Base-by-base conservation (phyloP, 139 green algal genomes). In the Closterium sp. region DNA sequence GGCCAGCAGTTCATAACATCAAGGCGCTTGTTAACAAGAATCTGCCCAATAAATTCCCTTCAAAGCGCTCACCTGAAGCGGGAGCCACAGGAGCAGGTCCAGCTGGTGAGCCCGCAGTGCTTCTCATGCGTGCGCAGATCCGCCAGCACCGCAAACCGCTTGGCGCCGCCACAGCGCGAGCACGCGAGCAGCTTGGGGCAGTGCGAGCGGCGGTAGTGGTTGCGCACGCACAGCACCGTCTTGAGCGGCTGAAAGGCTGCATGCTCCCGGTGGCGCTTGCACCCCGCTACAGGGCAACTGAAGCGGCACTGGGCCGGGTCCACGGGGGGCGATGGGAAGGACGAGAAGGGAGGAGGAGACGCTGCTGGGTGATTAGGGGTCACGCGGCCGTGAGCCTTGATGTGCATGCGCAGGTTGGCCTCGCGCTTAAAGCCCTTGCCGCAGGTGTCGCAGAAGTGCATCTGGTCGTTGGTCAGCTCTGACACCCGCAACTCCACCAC, bases 371-470 rank as follows among this genome's bases (percentile, higher is more conserved):
- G 79, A 0, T 1, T 50, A 9, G 38, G 38, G 38, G 3, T 0
- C 34, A 70, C 32, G 91, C 87, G 30, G n/a, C 91, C 86, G 28
- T 93, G 91, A 24, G 32, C 91, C n/a, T 88, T 70, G 86, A 93
- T 93, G 88, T 93, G 91, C 91, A 93, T 93, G 28, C 91, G 86
- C 31, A 93, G 38, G 84, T 93, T 93, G 13, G 91, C 91, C 31
- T 93, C 91, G 11, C 91, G 32, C 91, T 93, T 93, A 45, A 93
- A 93, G 27, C 91, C 91, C 38, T 93, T 93, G 45, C 87, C 87
- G 88, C 91, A 93, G 30, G 91, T 79, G 38, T 91, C 87, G 73
- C 91, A 93, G 88, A 93, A 93, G 88, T 93, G 91, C 70, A 88
- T 91, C 32, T 93, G 91, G 70, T 93, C 91, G 13, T 34, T 38